Percentiles rank a stretch among this genome's conserved stretches.
Evolutionary conservation across 805 yeast genomes (phyloP).

Genomic region (Kodamaea laetipori): DNA sequence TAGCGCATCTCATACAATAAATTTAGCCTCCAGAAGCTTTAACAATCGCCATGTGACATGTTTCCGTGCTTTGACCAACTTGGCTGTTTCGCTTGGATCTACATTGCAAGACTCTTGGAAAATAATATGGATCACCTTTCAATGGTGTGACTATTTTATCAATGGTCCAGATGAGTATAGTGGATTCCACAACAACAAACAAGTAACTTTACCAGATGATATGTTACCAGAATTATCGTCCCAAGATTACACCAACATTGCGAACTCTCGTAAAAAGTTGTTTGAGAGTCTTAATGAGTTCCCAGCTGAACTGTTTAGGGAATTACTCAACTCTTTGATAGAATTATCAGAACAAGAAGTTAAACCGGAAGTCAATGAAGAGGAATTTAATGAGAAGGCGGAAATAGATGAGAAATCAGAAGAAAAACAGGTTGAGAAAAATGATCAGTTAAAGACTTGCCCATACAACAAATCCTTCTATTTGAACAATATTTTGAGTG

Average conservation of each 20-base stretch:
- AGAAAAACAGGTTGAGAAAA: too few relatives aligned
- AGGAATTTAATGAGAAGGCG: background rate
- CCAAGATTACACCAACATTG: conserved; percentile 54
- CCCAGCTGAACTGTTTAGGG: conserved; percentile 50
- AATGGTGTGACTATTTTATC: conserved; percentile 76
- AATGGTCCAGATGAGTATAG: conserved; percentile 52
- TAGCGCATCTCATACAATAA: conserved; percentile 1
- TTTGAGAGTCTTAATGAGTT: conserved; percentile 63
- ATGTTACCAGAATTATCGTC: conserved; percentile 38
- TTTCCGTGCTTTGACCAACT: conserved; percentile 73
- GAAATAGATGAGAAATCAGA: too few relatives aligned
- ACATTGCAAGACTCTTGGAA: conserved; percentile 70
- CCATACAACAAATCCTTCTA: conserved; percentile 58
- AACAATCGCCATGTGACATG: conserved; percentile 73
- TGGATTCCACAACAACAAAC: conserved; percentile 19
- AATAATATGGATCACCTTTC: conserved; percentile 58
- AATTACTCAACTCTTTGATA: conserved; percentile 50
- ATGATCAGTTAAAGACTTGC: conserved; percentile 10
- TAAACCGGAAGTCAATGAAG: background rate
- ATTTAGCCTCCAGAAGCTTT: conserved; percentile 41
- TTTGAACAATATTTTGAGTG: conserved; percentile 52
- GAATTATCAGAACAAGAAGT: conserved; percentile 36
- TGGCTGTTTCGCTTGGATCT: conserved; percentile 82
- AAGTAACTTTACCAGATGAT: conserved; percentile 18
- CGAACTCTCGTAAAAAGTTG: conserved; percentile 58